Conservation (phyloP, 2,329 filamentous ascomycete species). For the Monosporascus sp. region DNA sequence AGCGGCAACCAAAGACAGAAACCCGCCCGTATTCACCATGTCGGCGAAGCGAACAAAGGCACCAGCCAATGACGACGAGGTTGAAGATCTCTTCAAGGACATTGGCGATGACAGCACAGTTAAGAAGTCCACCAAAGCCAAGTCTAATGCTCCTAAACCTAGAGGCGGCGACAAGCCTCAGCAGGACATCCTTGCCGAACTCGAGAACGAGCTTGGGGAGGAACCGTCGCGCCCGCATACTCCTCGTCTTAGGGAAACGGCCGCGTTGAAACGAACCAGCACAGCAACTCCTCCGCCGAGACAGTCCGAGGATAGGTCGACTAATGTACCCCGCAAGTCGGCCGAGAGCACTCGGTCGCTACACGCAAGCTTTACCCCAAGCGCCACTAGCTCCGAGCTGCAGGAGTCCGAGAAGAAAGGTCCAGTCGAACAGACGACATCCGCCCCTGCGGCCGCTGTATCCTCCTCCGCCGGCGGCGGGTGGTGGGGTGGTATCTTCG, state of each 20-base stretch:
- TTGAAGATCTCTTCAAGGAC: slow-evolving; percentile 61
- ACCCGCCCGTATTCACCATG: slow-evolving; percentile 36
- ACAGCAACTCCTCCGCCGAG: slow-evolving; percentile 46
- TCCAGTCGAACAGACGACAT: slow-evolving; percentile 35
- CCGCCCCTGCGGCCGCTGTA: slow-evolving; percentile 12
- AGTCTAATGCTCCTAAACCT: slow-evolving; percentile 44
- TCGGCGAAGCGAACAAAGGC: slow-evolving; percentile 55
- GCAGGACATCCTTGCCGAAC: slow-evolving; percentile 79
- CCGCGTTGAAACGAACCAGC: slow-evolving; percentile 43
- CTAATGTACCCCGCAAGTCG: slow-evolving; percentile 56
- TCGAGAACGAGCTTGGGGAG: slow-evolving; percentile 72
- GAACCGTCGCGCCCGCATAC: slow-evolving; percentile 75
- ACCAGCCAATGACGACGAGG: slow-evolving; percentile 56
- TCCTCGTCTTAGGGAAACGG: slow-evolving; percentile 60
- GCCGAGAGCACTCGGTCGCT: slow-evolving; percentile 69
- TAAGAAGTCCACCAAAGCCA: slow-evolving; percentile 46
- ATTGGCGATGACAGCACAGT: slow-evolving; percentile 48
- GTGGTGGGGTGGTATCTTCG: slow-evolving; percentile 85
- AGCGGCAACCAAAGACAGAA: background rate
- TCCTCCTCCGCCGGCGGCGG: slow-evolving; percentile 52
- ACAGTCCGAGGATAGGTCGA: slow-evolving; percentile 59
- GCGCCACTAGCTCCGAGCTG: slow-evolving; percentile 57
- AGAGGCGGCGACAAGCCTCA: slow-evolving; percentile 34
- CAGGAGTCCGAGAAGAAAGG: slow-evolving; percentile 52
- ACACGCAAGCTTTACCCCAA: slow-evolving; percentile 66